Conservation (phyloP, 1,284 basidiomycete genomes). For the Cerrena zonata region DNA sequence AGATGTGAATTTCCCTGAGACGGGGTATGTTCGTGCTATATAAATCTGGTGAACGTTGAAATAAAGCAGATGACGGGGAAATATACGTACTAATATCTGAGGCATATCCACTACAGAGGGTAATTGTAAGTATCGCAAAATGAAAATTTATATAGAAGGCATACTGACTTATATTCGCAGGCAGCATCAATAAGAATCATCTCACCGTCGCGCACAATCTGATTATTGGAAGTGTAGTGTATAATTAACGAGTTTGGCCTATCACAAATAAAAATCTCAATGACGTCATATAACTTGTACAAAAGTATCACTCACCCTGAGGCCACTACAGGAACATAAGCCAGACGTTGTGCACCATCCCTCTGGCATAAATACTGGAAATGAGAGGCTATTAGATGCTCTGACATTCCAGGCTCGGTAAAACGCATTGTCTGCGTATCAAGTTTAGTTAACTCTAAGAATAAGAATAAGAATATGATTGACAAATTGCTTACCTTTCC, state of each 20-base stretch:
- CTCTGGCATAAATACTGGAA: conserved; percentile 84
- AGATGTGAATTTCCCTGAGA: conserved; percentile 70
- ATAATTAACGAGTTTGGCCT: conserved; percentile 84
- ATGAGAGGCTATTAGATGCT: conserved; percentile 74
- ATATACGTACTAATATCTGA: conserved; percentile 80
- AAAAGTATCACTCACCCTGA: conserved; percentile 61
- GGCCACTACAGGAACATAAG: conserved; percentile 93
- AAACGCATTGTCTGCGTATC: conserved; percentile 88
- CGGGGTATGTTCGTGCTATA: conserved; percentile 86
- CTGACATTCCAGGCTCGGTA: conserved; percentile 63
- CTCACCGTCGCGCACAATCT: conserved; percentile 66
- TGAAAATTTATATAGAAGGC: not conserved
- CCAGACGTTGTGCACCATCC: conserved; percentile 75
- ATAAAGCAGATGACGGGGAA: not conserved
- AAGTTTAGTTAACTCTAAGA: not conserved
- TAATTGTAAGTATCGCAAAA: not conserved
- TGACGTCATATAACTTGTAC: not conserved
- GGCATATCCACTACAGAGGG: conserved; percentile 71
- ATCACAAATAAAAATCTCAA: conserved; percentile 3
- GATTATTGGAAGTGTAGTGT: conserved; percentile 89
- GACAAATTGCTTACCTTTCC: conserved; percentile 50
- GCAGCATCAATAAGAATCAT: conserved; percentile 85
- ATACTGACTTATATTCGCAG: conserved; percentile 76
- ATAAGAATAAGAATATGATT: not conserved
- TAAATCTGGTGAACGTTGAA: conserved; percentile 10